Evolutionary conservation across 2,329 filamentous ascomycete genomes (phyloP), one percentile per base, ranked within the genome.

Genomic region (Aspergillus sojae): DNA sequence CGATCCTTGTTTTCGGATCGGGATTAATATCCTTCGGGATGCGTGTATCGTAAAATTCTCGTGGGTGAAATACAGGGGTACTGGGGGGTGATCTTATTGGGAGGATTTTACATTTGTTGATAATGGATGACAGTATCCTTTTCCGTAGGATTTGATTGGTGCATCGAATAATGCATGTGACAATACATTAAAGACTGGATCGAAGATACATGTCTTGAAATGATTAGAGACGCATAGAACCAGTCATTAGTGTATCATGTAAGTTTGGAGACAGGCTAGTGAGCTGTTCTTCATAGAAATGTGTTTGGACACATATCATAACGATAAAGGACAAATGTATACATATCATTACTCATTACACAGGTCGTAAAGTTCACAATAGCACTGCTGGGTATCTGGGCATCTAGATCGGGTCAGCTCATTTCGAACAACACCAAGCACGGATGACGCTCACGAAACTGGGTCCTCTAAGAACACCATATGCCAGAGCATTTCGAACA

Each of bases 341-440:
- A n/a, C 5, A 36, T 9, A 9, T 10, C 28, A 16, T 54, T 59
- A 59, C 21, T 56, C 62, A 21, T 61, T 23, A 48, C 62, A 64
- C 12, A 64, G 19, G 7, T 34, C 5, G 90, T 65, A 65, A n/a
- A 65, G 61, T 16, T 63, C 63, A 54, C 63, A 65, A 39, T 63
- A 63, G 46, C 63, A 65, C 53, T 65, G 63, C 23, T 53, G 39
- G 10, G 54, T 43, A 58, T 60, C 57, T 3, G 63, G 63, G 36
- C 63, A 65, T 54, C 63, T 65, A 19, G n/a, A 16, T 30, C 9
- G 14, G 12, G 36, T 59, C 12, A 64, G 56, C 16, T 50, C 46
- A 19, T 28, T 50, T 16, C 26, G 14, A 26, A 19, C 10, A 16
- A 50, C 10, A 30, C 26, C 7, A 50, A 30, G 46, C 26, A 39